phyloP scores from a whole-genome alignment of 495 filamentous ascomycete species.

The Annulohypoxylon bovei region DNA sequence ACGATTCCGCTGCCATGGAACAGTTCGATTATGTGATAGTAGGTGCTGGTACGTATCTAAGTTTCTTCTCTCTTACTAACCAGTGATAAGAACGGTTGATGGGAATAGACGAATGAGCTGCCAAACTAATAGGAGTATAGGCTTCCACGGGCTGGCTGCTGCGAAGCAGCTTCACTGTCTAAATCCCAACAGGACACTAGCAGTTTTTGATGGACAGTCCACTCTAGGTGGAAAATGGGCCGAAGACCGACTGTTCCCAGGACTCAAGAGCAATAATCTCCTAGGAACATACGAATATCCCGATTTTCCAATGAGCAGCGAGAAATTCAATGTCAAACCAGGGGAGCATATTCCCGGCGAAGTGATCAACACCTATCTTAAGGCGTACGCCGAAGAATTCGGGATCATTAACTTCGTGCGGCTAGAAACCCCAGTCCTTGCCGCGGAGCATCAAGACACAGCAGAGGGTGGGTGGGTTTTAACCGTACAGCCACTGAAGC shows the following conservation, averaged over 20 bases:
- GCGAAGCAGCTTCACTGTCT: slow-evolving; percentile 27
- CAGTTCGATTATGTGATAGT: slow-evolving; percentile 14
- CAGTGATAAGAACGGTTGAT: not conserved
- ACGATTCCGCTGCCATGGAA: not conserved
- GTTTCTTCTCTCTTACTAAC: not conserved
- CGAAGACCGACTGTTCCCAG: slow-evolving; percentile 33
- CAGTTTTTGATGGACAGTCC: slow-evolving; percentile 8
- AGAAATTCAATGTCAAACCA: slow-evolving; percentile 66
- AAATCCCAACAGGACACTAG: slow-evolving; percentile 5
- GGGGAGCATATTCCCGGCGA: slow-evolving; percentile 76
- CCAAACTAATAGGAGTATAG: not conserved
- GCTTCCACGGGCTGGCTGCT: slow-evolving; percentile 18
- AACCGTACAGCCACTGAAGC: slow-evolving; percentile 33
- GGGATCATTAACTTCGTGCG: slow-evolving; percentile 64
- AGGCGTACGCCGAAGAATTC: slow-evolving; percentile 69
- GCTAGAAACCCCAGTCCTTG: slow-evolving; percentile 61
- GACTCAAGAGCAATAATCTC: slow-evolving; percentile 69
- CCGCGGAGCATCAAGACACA: slow-evolving; percentile 57
- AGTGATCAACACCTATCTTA: slow-evolving; percentile 72
- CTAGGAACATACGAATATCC: slow-evolving; percentile 76
- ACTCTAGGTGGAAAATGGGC: slow-evolving; percentile 17
- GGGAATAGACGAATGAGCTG: too few species aligned
- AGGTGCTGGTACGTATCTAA: slow-evolving; percentile 19
- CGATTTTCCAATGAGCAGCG: slow-evolving; percentile 75
- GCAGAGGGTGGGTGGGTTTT: slow-evolving; percentile 54